These are phyloP conservation scores for Fusarium lyarnte DNA, from an alignment of 2,329 filamentous ascomycete species.

Conservation along the genomic window DNA sequence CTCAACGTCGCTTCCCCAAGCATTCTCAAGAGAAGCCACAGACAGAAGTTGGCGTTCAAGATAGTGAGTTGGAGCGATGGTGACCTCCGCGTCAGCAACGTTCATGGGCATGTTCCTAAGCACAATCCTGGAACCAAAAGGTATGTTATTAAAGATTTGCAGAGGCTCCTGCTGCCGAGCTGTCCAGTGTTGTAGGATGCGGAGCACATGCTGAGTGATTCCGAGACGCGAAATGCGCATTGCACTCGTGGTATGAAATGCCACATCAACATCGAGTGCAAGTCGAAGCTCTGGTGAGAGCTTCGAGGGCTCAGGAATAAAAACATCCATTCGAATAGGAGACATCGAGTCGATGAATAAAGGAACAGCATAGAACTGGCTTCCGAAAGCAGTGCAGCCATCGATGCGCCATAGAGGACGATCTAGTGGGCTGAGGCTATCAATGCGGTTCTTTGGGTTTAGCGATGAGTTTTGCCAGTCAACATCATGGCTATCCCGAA, in stretches of 20 bases:
- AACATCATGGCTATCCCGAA: neutral
- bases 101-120: constrained; percentile 61
- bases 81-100: constrained; percentile 56
- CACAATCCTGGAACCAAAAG: constrained; percentile 68
- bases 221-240: constrained; percentile 58
- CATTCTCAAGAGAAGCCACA: constrained; percentile 50
- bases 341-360: constrained; percentile 57
- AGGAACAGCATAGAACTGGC: constrained; percentile 66
- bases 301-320: constrained; percentile 61
- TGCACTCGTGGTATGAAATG: constrained; percentile 66
- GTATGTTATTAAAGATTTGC: constrained; percentile 55
- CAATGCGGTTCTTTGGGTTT: constrained; percentile 69
- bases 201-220: constrained; percentile 63
- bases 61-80: constrained; percentile 60
- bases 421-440: constrained; percentile 59
- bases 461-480: constrained; percentile 61
- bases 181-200: constrained; percentile 64
- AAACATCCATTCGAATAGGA: constrained; percentile 67
- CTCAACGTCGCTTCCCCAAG: constrained; percentile 55
- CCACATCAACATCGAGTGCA: constrained; percentile 58
- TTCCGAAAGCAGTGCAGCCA: constrained; percentile 65
- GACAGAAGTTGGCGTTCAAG: constrained; percentile 64
- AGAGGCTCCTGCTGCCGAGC: constrained; percentile 42
- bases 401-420: constrained; percentile 67
- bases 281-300: constrained; percentile 54